Evolutionary conservation across 2,329 filamentous ascomycete species (phyloP).

Genomic region (Alternaria infectoria): DNA sequence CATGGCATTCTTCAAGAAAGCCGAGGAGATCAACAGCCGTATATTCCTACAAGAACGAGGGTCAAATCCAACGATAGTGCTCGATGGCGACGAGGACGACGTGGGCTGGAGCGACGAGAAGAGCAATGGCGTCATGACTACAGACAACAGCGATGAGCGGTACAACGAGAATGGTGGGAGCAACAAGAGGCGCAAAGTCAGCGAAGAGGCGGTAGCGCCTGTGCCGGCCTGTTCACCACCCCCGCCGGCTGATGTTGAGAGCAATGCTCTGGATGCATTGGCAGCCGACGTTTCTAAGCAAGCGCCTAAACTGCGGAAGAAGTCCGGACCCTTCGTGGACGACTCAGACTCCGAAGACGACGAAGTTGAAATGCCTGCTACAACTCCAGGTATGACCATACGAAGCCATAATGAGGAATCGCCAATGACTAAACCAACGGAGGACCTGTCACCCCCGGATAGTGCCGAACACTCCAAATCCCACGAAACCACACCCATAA

Average conservation of each 20-base stretch:
- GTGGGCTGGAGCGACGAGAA: conserved; percentile 42
- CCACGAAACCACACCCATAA: conserved; percentile 39
- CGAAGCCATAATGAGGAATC: conserved; percentile 12
- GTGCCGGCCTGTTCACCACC: conserved; percentile 49
- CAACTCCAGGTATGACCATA: conserved; percentile 32
- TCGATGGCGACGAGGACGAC: conserved; percentile 34
- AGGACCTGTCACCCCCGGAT: conserved; percentile 20
- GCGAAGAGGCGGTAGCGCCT: conserved; percentile 38
- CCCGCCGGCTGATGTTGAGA: conserved; percentile 25
- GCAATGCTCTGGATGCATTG: conserved; percentile 5
- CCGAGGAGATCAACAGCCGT: conserved; percentile 49
- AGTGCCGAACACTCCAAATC: conserved; percentile 3
- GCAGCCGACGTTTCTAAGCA: conserved; percentile 13
- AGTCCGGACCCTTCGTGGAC: conserved; percentile 70
- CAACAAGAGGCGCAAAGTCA: conserved; percentile 51
- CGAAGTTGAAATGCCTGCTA: conserved; percentile 5
- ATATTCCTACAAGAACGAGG: conserved; percentile 47
- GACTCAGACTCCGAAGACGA: conserved; percentile 69
- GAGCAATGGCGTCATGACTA: conserved; percentile 18
- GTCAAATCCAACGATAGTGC: conserved; percentile 19
- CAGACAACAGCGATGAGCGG: conserved; percentile 35
- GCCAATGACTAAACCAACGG: conserved; percentile 28
- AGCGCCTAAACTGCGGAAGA: conserved; percentile 34
- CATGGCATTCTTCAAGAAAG: conserved; percentile 62
- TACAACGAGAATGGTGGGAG: conserved; percentile 54